A percentile compares a stretch with the other conserved stretches of the same genome.
phyloP scores from a whole-genome alignment of 1,284 basidiomycete species.

The Leccinum subspadiceum region DNA sequence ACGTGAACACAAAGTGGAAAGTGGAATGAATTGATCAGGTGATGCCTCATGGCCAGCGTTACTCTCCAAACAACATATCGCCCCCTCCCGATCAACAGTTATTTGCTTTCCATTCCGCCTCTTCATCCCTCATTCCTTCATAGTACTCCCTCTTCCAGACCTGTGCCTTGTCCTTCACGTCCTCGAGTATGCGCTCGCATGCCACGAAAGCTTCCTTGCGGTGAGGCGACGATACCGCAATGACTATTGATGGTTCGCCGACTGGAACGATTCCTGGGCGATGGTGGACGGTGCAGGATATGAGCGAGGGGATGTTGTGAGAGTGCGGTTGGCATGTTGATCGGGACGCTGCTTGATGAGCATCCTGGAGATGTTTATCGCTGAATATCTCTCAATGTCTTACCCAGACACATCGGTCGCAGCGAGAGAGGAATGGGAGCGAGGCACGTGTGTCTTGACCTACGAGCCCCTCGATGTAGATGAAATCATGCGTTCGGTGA shows the following conservation, averaged over 20 bases:
- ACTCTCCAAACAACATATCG: constrained; percentile 9
- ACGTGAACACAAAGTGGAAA: constrained; percentile 72
- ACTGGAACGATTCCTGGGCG: constrained; percentile 79
- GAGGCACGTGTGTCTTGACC: constrained; percentile 60
- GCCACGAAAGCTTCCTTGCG: constrained; percentile 77
- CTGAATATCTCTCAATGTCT: constrained; percentile 13
- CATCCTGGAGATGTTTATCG: constrained; percentile 27
- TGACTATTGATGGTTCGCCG: constrained; percentile 79
- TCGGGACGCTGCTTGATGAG: constrained; percentile 42
- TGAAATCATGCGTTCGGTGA: constrained; percentile 58
- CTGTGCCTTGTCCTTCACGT: constrained; percentile 78
- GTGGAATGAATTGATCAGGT: constrained; percentile 50
- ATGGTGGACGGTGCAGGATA: constrained; percentile 68
- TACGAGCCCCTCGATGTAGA: constrained; percentile 56
- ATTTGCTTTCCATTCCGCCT: constrained; percentile 77
- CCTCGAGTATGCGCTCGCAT: constrained; percentile 80
- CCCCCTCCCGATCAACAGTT: constrained; percentile 17
- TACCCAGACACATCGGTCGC: constrained; percentile 44
- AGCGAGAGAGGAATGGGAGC: constrained; percentile 42
- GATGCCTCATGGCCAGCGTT: constrained; percentile 11
- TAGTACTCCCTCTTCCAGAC: constrained; percentile 92
- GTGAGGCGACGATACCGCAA: constrained; percentile 85
- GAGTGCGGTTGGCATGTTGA: constrained; percentile 43
- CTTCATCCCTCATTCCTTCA: constrained; percentile 56
- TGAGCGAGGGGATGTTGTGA: constrained; percentile 35